Evolutionary conservation across 306 rosid species (phyloP), one percentile per base, ranked within the genome.

Genomic region (Phaseolus lunatus): DNA sequence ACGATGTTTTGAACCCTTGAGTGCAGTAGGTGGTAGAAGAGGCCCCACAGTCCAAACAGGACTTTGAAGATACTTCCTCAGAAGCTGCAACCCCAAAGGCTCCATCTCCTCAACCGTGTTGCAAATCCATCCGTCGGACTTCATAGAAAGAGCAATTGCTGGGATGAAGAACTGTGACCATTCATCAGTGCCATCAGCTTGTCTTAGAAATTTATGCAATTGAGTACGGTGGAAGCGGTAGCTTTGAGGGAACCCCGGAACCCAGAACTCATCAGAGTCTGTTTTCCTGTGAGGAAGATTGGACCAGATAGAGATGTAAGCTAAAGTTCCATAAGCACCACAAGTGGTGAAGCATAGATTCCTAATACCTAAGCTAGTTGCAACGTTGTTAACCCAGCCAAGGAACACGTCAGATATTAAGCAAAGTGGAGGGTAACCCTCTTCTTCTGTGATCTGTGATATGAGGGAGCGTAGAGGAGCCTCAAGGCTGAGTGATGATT

Each of bases 261-360:
- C 48, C 20, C 26, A 27, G 27, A 91, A 91, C 84, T 86, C 88
- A 1, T 85, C 87, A 8, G 85, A 77, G 23, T 80, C 79, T 1
- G 86, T 74, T 9, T 70, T 69, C 0, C 80, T 85, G 12, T 89
- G 95, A 2, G 96, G 97, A 22, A 90, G 92, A 57, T 88, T 81
- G n/a, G 78, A 52, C 92, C 93, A 92, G 1, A 87, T 2, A 3
- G 97, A 92, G 31, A 82, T 4, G 27, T 83, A 88, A n/a, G 92
- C 90, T 58, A 89, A 8, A 27, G 93, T 74, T 63, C 97, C 97
- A 61, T 90, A 90, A 41, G 92, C 96, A 23, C 97, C 93, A 65
- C 89, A 68, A 19, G 96, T 90, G 18, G 89, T 50, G 88, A 90
- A 92, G 10, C 64, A 5, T 23, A 90, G 63, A 13, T 77, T 84